Evolutionary conservation across 148 eudicot genomes (phyloP).

Genomic region (Vaccinium corymbosum): DNA sequence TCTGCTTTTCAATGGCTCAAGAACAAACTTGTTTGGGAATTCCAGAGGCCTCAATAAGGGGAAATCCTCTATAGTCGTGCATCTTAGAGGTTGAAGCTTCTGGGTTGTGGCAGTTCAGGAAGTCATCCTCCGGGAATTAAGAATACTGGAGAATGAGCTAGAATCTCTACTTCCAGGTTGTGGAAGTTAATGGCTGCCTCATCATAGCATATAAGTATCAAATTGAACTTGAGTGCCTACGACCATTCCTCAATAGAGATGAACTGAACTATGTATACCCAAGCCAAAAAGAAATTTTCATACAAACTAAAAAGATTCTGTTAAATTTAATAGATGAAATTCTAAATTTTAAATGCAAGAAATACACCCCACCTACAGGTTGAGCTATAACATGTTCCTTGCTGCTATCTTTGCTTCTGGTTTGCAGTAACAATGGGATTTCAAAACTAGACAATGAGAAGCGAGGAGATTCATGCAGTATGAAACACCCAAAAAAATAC

Average conservation of each 20-base stretch:
- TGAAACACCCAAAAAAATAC: not conserved
- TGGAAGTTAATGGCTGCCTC: not conserved
- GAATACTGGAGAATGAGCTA: slow-evolving; percentile 1
- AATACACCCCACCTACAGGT: not conserved
- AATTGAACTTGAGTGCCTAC: not conserved
- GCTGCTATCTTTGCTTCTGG: not conserved
- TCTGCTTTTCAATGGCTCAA: not conserved
- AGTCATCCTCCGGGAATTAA: not conserved
- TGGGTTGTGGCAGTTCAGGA: not conserved
- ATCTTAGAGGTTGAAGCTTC: not conserved
- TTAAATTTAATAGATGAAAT: not conserved
- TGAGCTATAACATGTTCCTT: not conserved
- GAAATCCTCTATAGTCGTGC: not conserved
- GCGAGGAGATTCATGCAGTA: not conserved
- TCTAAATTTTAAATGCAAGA: not conserved
- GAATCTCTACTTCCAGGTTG: not conserved
- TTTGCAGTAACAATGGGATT: not conserved
- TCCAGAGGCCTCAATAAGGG: not conserved
- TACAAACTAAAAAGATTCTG: not conserved
- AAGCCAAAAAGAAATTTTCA: not conserved
- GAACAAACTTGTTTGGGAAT: not conserved
- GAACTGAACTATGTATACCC: not conserved
- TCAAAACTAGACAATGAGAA: not conserved
- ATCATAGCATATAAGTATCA: not conserved
- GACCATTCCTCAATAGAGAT: not conserved